phyloP scores from a whole-genome alignment of 495 filamentous ascomycete genomes.

The Rhypophila decipiens region DNA sequence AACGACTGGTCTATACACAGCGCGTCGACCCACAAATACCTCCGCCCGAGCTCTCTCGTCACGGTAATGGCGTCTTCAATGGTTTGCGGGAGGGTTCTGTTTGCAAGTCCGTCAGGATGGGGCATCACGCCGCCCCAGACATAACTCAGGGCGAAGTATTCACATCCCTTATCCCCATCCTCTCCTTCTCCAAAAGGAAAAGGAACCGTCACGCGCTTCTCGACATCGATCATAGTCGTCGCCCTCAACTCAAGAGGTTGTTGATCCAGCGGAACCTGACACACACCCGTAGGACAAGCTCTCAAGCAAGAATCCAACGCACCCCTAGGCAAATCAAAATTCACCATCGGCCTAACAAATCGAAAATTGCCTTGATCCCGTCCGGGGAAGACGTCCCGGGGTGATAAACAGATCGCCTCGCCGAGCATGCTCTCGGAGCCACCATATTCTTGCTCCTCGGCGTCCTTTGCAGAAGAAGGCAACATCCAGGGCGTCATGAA shows the following conservation, averaged over 20 bases:
- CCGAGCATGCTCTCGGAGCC: slow-evolving; percentile 1
- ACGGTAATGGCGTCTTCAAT: slow-evolving; percentile 19
- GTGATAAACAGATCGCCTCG: slow-evolving; percentile 3
- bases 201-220: slow-evolving; percentile 6
- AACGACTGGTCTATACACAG: not conserved
- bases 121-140: slow-evolving; percentile 16
- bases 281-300: not conserved
- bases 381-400: not conserved
- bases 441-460: not conserved
- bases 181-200: slow-evolving; percentile 5
- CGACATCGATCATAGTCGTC: slow-evolving; percentile 14
- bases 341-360: not conserved
- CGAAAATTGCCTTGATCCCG: not conserved
- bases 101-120: slow-evolving; percentile 6
- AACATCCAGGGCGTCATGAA: not conserved
- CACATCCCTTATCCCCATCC: too few relatives aligned
- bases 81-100: slow-evolving; percentile 13
- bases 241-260: slow-evolving; percentile 1
- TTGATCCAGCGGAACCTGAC: not conserved
- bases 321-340: not conserved
- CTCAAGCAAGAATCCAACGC: slow-evolving; percentile 5
- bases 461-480: too few relatives aligned
- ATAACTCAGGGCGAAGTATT: slow-evolving; percentile 15
- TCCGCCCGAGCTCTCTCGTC: slow-evolving; percentile 5
- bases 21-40: slow-evolving; percentile 7